Percentiles rank a stretch among this genome's conserved stretches.
These are phyloP conservation scores for Zizania latifolia DNA, from an alignment of 176 grass and related monocot species.

Conservation along the genomic window DNA sequence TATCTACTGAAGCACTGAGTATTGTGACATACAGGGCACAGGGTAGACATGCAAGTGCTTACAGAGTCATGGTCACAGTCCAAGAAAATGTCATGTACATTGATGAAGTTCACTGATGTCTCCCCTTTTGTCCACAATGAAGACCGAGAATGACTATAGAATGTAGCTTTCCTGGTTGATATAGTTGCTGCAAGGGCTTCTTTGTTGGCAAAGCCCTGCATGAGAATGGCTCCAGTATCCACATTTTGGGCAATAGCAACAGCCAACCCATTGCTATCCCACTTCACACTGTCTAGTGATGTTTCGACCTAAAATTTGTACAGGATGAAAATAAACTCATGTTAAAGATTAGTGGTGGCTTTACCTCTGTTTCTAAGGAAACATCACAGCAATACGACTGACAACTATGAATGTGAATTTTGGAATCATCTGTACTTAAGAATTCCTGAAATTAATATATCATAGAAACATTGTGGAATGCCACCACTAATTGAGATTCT, in stretches of 20 bases:
- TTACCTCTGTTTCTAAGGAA: not conserved
- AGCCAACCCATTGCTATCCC: constrained; percentile 80
- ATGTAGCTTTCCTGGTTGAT: constrained; percentile 74
- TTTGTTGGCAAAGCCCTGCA: constrained; percentile 88
- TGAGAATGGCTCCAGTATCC: constrained; percentile 88
- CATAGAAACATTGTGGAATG: not conserved
- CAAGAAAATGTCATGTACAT: constrained; percentile 82
- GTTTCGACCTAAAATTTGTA: constrained; percentile 40
- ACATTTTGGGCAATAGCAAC: constrained; percentile 89
- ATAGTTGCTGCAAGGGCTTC: constrained; percentile 73
- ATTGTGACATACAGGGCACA: not conserved
- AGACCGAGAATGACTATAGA: constrained; percentile 75
- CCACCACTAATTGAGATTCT: not conserved
- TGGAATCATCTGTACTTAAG: not conserved
- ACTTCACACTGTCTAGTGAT: constrained; percentile 73
- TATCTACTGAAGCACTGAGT: not conserved
- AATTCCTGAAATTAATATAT: not conserved
- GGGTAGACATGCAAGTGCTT: too few relatives aligned
- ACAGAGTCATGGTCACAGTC: constrained; percentile 92
- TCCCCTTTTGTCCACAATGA: constrained; percentile 94
- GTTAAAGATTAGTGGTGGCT: not conserved
- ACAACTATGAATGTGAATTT: too few relatives aligned
- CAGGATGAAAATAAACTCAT: not conserved
- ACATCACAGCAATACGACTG: not conserved
- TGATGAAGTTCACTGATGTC: constrained; percentile 93